Evolutionary conservation across 164 flowering plant species (phyloP).

Genomic region (Amborella trichopoda): DNA sequence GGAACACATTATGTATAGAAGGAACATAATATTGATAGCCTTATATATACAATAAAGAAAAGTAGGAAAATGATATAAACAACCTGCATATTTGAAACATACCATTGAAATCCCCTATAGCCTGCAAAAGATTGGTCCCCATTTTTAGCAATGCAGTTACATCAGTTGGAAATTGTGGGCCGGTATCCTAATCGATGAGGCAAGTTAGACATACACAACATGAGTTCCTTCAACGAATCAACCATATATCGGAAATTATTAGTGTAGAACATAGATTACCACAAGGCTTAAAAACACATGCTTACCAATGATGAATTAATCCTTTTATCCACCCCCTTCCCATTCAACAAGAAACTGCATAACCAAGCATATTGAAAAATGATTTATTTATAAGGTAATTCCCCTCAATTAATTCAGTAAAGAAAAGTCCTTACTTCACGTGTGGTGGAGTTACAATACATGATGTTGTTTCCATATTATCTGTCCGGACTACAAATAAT

Average conservation of each 20-base stretch:
- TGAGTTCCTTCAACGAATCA: neutral
- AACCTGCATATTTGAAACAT: constrained; percentile 7
- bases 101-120: constrained; percentile 74
- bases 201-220: neutral
- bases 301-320: constrained; percentile 46
- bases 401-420: neutral
- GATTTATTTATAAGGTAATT: constrained; percentile 1
- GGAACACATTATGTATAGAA: too few relatives aligned
- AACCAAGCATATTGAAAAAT: constrained; percentile 5
- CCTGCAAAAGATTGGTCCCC: constrained; percentile 89
- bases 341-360: constrained; percentile 78
- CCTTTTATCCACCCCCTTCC: constrained; percentile 59
- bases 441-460: constrained; percentile 70
- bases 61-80: too few relatives aligned
- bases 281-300: constrained; percentile 5
- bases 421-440: constrained; percentile 47
- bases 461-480: constrained; percentile 60
- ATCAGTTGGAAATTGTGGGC: constrained; percentile 75
- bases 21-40: too few relatives aligned
- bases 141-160: constrained; percentile 47
- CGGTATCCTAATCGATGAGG: constrained; percentile 40
- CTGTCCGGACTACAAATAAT: constrained; percentile 60
- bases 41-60: too few relatives aligned
- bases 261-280: neutral
- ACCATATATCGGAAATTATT: neutral